phyloP scores from a whole-genome alignment of 352 stramenopile genomes.

The Phytophthora syringae region DNA sequence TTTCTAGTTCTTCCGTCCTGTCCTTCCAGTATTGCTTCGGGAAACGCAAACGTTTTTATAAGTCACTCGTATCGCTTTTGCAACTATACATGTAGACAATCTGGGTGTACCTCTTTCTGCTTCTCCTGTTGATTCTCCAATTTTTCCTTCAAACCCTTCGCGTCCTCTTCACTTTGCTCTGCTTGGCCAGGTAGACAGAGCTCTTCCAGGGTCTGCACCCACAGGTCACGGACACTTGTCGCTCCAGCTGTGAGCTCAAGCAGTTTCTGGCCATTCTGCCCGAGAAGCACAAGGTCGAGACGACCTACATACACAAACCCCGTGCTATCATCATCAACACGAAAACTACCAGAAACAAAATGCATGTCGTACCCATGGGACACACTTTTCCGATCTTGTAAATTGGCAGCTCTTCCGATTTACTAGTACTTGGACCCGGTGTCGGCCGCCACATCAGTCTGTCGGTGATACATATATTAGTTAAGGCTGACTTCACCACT shows the following conservation, averaged over 20 bases:
- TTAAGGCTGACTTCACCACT: not conserved
- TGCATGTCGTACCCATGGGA: slow-evolving; percentile 42
- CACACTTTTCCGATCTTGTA: slow-evolving; percentile 63
- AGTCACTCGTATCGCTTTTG: not conserved
- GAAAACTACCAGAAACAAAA: not conserved
- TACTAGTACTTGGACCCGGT: slow-evolving; percentile 44
- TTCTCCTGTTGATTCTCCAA: slow-evolving; percentile 65
- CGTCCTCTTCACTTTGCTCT: slow-evolving; percentile 36
- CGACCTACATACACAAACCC: slow-evolving; percentile 26
- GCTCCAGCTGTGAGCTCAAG: slow-evolving; percentile 61
- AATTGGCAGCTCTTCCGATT: slow-evolving; percentile 59
- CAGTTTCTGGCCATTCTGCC: slow-evolving; percentile 62
- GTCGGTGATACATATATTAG: not conserved
- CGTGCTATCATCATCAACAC: not conserved
- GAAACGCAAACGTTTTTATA: not conserved
- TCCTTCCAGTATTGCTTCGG: slow-evolving; percentile 74
- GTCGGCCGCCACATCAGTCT: slow-evolving; percentile 58
- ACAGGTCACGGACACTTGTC: slow-evolving; percentile 56
- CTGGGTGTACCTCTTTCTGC: slow-evolving; percentile 54
- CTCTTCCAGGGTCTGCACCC: slow-evolving; percentile 76
- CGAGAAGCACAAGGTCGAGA: slow-evolving; percentile 58
- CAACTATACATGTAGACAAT: not conserved
- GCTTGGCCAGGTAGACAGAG: slow-evolving; percentile 39
- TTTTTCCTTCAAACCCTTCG: slow-evolving; percentile 54
- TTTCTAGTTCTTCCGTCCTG: slow-evolving; percentile 62